Conservation (phyloP, 352 stramenopile genomes). For the Globisporangium ultimum region DNA sequence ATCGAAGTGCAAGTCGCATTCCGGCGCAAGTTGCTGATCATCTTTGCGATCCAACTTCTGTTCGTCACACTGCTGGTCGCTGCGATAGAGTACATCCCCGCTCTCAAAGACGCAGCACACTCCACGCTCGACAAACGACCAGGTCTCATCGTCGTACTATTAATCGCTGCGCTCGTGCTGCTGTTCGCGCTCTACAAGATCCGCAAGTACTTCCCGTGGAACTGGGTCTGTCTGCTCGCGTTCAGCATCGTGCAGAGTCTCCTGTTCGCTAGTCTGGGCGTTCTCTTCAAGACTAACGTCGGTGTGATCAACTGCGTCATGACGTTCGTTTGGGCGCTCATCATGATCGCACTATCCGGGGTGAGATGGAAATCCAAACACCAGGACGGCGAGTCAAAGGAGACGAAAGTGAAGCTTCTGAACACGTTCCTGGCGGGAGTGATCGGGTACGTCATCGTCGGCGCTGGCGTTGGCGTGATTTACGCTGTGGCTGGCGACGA, state of each 20-base stretch:
- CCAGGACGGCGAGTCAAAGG: background rate
- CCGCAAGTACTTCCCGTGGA: constrained; percentile 8
- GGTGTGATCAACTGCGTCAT: constrained; percentile 17
- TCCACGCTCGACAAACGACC: background rate
- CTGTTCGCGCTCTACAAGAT: constrained; percentile 1
- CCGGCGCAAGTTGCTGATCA: background rate
- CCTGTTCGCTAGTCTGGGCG: constrained; percentile 15
- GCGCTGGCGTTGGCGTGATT: background rate
- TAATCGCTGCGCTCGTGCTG: background rate
- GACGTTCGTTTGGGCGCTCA: constrained; percentile 14
- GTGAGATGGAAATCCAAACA: background rate
- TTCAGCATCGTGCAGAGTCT: constrained; percentile 15
- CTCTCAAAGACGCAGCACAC: background rate
- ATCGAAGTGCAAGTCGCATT: background rate
- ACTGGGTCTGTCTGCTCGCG: constrained; percentile 17
- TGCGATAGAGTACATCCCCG: background rate
- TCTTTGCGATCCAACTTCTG: constrained; percentile 5
- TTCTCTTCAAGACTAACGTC: constrained; percentile 13
- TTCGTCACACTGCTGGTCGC: constrained; percentile 2
- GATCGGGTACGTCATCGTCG: background rate
- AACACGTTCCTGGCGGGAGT: background rate
- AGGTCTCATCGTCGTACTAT: background rate
- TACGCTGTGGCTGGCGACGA: constrained; percentile 4
- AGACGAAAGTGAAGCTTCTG: background rate
- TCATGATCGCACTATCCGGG: constrained; percentile 11